These are phyloP conservation scores for Cinnamomum micranthum DNA, from an alignment of 164 flowering plant genomes.

Conservation along the genomic window DNA sequence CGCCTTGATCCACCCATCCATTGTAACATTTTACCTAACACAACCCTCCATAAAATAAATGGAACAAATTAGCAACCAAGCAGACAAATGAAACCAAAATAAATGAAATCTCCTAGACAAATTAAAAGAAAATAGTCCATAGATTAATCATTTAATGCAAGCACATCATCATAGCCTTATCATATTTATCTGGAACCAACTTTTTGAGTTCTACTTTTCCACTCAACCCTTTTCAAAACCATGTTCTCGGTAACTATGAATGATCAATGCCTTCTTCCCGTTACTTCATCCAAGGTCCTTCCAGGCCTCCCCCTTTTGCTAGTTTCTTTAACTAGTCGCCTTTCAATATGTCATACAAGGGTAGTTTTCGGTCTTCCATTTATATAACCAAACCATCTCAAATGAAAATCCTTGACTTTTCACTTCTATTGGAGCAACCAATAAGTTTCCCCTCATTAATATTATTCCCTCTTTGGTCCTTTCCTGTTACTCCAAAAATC, in stretches of 20 bases:
- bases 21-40: conserved; percentile 49
- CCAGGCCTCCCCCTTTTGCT: too few relatives aligned
- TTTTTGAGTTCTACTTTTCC: background rate
- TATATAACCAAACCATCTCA: too few relatives aligned
- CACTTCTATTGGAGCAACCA: too few relatives aligned
- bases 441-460: too few relatives aligned
- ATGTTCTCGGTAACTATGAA: background rate
- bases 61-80: background rate
- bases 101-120: background rate
- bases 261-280: too few relatives aligned
- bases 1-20: conserved; percentile 98
- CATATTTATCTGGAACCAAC: background rate
- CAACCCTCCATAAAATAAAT: background rate
- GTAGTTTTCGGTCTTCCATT: too few relatives aligned
- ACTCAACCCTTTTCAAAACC: background rate
- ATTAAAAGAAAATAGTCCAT: background rate
- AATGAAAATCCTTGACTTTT: too few relatives aligned
- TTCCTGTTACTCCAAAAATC: too few relatives aligned
- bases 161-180: background rate
- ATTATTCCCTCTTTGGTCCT: too few relatives aligned
- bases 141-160: background rate
- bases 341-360: too few relatives aligned
- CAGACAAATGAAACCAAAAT: conserved; percentile 3
- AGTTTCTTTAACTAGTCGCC: too few relatives aligned
- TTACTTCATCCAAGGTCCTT: too few relatives aligned